These are phyloP conservation scores for Pyrrhoderma lamaoense DNA, from an alignment of 1,284 basidiomycete species.

Conservation along the genomic window DNA sequence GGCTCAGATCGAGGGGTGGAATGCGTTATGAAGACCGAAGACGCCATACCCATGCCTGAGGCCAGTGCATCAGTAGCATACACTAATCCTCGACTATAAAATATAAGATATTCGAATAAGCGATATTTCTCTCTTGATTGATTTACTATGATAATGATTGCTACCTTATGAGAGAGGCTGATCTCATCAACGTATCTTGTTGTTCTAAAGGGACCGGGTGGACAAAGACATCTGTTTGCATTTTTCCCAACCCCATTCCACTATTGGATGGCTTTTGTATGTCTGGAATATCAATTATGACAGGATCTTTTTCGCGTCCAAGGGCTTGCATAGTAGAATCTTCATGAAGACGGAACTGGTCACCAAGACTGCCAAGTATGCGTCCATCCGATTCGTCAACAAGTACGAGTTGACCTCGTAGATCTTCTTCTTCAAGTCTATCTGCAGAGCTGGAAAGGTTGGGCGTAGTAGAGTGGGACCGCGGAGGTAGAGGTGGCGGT, in stretches of 20 bases:
- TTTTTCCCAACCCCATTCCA: conserved; percentile 29
- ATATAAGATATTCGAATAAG: not conserved
- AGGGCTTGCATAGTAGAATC: conserved; percentile 42
- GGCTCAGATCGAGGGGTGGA: conserved; percentile 45
- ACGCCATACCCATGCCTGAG: conserved; percentile 54
- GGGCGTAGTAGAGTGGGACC: not conserved
- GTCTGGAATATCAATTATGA: conserved; percentile 64
- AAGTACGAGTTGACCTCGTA: conserved; percentile 64
- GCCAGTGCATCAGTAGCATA: conserved; percentile 57
- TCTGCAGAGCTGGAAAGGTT: conserved; percentile 4
- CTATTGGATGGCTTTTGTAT: not conserved
- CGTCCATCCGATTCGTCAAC: conserved; percentile 71
- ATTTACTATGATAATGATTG: conserved; percentile 20
- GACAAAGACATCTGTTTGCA: conserved; percentile 48
- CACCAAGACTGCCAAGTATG: conserved; percentile 66
- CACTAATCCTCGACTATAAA: conserved; percentile 57
- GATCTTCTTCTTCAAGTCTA: conserved; percentile 32
- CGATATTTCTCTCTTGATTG: not conserved
- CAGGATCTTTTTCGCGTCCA: conserved; percentile 54
- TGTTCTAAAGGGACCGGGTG: conserved; percentile 57
- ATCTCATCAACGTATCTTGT: conserved; percentile 66
- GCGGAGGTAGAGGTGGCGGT: conserved; percentile 23
- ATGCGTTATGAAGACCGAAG: conserved; percentile 55
- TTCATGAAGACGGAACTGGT: conserved; percentile 50
- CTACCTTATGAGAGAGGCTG: conserved; percentile 63